Percentiles rank a stretch among this genome's conserved stretches.
Evolutionary conservation across 108 stramenopile species (phyloP).

Genomic region (Halocafeteria seosinensis): DNA sequence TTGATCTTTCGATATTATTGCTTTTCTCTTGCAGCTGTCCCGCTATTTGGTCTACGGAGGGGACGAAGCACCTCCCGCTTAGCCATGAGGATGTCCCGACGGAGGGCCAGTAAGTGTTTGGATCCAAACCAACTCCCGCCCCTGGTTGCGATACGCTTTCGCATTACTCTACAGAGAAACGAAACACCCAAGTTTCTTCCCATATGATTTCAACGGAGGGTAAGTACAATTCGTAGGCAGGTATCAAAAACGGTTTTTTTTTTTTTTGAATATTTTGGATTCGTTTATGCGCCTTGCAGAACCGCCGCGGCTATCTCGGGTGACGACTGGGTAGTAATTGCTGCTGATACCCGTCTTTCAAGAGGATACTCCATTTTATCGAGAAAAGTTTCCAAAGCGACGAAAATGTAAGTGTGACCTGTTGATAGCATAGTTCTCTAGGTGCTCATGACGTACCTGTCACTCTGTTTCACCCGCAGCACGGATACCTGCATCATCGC

Average conservation of each 20-base stretch:
- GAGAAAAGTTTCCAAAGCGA: conserved; percentile 51
- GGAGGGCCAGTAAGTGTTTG: too few relatives aligned
- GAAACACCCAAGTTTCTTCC: neutral
- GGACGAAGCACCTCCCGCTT: too few relatives aligned
- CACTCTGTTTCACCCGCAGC: conserved; percentile 37
- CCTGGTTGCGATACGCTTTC: too few relatives aligned
- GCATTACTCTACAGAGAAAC: too few relatives aligned
- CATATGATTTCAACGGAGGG: conserved; percentile 4
- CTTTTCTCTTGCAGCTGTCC: too few relatives aligned
- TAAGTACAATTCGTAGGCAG: neutral
- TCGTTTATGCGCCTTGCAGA: neutral
- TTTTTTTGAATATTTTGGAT: neutral
- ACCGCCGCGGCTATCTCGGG: conserved; percentile 73
- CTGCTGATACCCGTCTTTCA: conserved; percentile 74
- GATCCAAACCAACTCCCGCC: too few relatives aligned
- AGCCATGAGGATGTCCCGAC: too few relatives aligned
- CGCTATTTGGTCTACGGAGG: too few relatives aligned
- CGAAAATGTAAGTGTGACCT: neutral
- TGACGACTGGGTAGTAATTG: conserved; percentile 75
- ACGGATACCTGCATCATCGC: conserved; percentile 68
- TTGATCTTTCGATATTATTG: too few relatives aligned
- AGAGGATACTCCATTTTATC: conserved; percentile 76
- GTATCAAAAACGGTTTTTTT: neutral
- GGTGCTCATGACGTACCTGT: too few relatives aligned
- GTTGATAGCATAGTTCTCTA: too few relatives aligned